A percentile compares a stretch with the other conserved stretches of the same genome.
These are phyloP conservation scores for Erythrophleum ivorense DNA, from an alignment of 331 rosid genomes.

Conservation along the genomic window DNA sequence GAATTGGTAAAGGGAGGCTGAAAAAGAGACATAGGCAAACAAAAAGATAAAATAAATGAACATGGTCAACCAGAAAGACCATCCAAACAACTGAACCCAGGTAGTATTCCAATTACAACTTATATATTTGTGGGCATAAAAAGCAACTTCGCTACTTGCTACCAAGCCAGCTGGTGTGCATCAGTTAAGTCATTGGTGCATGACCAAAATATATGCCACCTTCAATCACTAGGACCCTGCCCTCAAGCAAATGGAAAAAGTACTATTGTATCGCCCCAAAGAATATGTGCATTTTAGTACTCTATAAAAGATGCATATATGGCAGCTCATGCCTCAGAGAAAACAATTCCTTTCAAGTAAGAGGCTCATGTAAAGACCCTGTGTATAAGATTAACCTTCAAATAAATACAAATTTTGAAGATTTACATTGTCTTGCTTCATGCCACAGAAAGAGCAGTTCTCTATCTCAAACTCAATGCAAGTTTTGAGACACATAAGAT, in stretches of 20 bases:
- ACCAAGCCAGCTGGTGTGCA: not conserved
- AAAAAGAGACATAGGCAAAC: not conserved
- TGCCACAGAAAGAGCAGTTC: not conserved
- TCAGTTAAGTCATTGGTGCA: not conserved
- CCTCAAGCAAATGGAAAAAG: not conserved
- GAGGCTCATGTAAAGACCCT: not conserved
- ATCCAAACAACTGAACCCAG: not conserved
- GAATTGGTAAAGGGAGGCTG: not conserved
- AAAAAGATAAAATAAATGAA: not conserved
- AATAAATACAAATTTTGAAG: not conserved
- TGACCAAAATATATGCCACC: not conserved
- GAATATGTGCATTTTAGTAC: not conserved
- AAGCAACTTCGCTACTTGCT: not conserved
- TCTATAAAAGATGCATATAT: not conserved
- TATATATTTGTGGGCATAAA: not conserved
- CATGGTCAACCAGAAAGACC: conserved; percentile 14
- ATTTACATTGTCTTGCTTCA: not conserved
- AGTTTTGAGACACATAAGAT: not conserved
- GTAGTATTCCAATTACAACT: not conserved
- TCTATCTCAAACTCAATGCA: not conserved
- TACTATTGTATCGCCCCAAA: not conserved
- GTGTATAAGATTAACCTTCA: not conserved
- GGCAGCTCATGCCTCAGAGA: not conserved
- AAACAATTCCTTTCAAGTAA: not conserved
- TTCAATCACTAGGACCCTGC: not conserved